phyloP scores from a whole-genome alignment of 495 filamentous ascomycete genomes.

The Cercophora newfieldiana region DNA sequence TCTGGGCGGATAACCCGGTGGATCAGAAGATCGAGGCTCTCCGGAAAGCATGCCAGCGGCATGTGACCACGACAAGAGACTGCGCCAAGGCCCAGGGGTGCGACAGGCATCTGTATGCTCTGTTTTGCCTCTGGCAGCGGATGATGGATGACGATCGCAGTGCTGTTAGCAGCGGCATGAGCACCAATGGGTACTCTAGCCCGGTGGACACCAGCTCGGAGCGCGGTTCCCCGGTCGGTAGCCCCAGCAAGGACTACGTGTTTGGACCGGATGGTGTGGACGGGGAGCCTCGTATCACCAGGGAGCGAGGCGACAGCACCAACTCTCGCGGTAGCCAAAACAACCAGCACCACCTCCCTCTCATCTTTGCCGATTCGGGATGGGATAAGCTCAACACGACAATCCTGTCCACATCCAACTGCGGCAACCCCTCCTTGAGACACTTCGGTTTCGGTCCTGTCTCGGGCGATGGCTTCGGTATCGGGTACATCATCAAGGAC shows the following conservation, averaged over 20 bases:
- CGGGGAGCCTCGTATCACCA: conserved; percentile 28
- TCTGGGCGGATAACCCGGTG: conserved; percentile 89
- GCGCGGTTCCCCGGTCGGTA: conserved; percentile 51
- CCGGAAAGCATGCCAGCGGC: conserved; percentile 76
- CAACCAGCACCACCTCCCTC: conserved; percentile 55
- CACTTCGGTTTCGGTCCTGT: conserved; percentile 97
- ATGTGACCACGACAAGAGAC: conserved; percentile 76
- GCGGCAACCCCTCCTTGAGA: conserved; percentile 93
- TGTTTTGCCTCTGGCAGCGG: conserved; percentile 95
- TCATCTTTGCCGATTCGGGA: conserved; percentile 82
- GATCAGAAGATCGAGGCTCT: conserved; percentile 82
- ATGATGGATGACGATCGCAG: conserved; percentile 71
- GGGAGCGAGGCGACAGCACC: conserved; percentile 40
- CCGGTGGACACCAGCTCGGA: conserved; percentile 53
- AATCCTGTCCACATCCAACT: conserved; percentile 95
- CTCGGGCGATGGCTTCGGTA: conserved; percentile 91
- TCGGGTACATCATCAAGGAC: conserved; percentile 99
- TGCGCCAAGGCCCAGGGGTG: conserved; percentile 92
- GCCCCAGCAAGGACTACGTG: conserved; percentile 44
- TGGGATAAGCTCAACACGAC: conserved; percentile 97
- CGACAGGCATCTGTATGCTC: conserved; percentile 89
- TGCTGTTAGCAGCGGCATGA: conserved; percentile 52
- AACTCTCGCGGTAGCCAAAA: conserved; percentile 36
- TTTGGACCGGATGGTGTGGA: background rate
- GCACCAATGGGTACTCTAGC: conserved; percentile 58